Base-by-base conservation (phyloP, 768 basidiomycete genomes). In the Coprinopsis cinerea region DNA sequence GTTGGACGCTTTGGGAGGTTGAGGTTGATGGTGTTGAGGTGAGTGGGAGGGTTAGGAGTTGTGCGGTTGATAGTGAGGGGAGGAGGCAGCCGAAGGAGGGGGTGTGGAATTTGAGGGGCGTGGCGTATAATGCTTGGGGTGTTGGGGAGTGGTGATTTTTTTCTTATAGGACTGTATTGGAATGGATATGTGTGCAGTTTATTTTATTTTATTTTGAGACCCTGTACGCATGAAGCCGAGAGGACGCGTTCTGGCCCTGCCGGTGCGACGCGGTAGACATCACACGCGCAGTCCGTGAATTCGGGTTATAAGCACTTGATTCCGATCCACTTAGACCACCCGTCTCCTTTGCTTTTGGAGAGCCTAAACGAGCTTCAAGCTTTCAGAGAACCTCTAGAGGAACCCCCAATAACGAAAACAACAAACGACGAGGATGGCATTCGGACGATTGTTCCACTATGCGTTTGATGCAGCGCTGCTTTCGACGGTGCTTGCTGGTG, bases 401-500 rank as follows among this genome's bases (percentile, higher is more conserved):
- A n/a, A n/a, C n/a, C n/a, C n/a, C n/a, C n/a, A n/a, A n/a, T n/a
- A n/a, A n/a, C n/a, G n/a, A n/a, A n/a, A n/a, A n/a, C n/a, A n/a
- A n/a, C n/a, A 9, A 32, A 9, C 11, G 7, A 10, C 36, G 7
- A 50, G 30, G 7, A 83, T 83, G 74, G 70, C 69, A 44, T 70
- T 89, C 27, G 93, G 90, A 57, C 79, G 82, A 65, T 65, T 96
- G 15, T 67, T 84, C 27, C 93, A 95, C 65, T 92, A 88, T 58
- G 78, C 87, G 22, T 68, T 88, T 40, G 95, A 97, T 62, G 88
- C 85, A 13, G 78, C 90, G 45, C 74, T 97, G 27, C 57, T 97
- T 30, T 93, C 93, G 14, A 91, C 95, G 11, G 78, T 97, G 5
- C 67, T 94, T 34, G 95, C 95, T 32, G 95, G 95, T 25, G 84